Base-by-base conservation (phyloP, 441 rosid species). In the Adansonia gregorii region DNA sequence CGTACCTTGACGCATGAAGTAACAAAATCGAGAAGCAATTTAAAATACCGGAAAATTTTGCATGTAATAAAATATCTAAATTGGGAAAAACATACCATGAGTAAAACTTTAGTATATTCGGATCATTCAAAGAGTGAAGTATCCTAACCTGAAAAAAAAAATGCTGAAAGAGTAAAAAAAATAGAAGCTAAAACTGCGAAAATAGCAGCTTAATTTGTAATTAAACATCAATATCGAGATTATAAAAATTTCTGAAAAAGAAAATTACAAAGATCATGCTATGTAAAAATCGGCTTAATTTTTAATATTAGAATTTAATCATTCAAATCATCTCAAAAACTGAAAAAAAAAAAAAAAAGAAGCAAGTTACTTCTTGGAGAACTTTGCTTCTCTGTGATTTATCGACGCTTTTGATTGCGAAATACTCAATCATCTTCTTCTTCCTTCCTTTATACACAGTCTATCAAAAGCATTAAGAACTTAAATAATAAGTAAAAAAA, bases 341-440 rank as follows among this genome's bases (percentile, higher is more conserved):
- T 24, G 39, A 60, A 51, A 10, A 10, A 49, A 20, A 4, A 14
- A 52, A 52, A 76, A 49, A 2, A 67, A 41, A 9, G 20, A 9
- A 19, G 17, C 22, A 20, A 43, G 85, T 88, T 86, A 96, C 99
- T 89, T 96, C 99, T 75, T 93, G 98, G 78, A 96, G 98, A 79
- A 96, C 92, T 86, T 94, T 94, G 88, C 73, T 89, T 88, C 89
- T 87, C 78, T 91, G 96, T 27, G 99, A 94, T 81, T 96, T 96
- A 2, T 94, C 98, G 1, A 94, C 98, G 78, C 98, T 93, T 92
- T 96, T 96, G 67, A 94, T 86, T 1, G 99, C 98, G 60, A 88
- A 96, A 80, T 94, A 94, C 89, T 94, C 98, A 79, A 96, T 96
- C 59, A 94, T 88, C 90, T 90, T 93, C 97, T 93, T 94, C 98